Evolutionary conservation across 495 filamentous ascomycete species (phyloP).

Genomic region (Xylaria bambusicola): DNA sequence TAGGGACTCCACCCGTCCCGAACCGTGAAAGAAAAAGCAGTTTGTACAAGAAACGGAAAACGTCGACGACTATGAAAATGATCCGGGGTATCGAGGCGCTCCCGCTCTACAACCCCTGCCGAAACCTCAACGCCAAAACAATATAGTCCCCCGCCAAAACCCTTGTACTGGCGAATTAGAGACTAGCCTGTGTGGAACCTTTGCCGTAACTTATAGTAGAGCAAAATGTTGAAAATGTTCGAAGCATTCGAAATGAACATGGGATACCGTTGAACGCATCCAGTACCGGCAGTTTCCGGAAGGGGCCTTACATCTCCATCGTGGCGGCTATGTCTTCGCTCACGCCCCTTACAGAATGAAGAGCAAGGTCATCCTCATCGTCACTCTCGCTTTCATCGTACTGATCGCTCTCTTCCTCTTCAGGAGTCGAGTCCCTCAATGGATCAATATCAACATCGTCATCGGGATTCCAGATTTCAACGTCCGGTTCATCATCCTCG

Average conservation of each 20-base stretch:
- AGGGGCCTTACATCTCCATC: slow-evolving; percentile 60
- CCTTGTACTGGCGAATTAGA: not conserved
- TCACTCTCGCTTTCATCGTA: slow-evolving; percentile 53
- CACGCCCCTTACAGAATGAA: slow-evolving; percentile 62
- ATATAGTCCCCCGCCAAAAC: not conserved
- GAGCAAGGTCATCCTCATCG: slow-evolving; percentile 47
- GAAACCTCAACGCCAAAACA: slow-evolving; percentile 10
- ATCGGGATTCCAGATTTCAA: slow-evolving; percentile 49
- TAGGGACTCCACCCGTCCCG: too few relatives aligned
- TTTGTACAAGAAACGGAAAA: too few relatives aligned
- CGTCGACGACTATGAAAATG: not conserved
- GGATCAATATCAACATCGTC: slow-evolving; percentile 53
- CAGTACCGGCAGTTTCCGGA: not conserved
- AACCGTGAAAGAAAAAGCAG: too few relatives aligned
- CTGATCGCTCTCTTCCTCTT: slow-evolving; percentile 34
- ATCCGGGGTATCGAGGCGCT: slow-evolving; percentile 9
- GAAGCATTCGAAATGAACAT: not conserved
- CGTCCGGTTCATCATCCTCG: slow-evolving; percentile 37
- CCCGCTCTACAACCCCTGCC: not conserved
- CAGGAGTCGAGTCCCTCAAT: slow-evolving; percentile 46
- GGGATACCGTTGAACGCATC: not conserved
- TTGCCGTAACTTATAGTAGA: not conserved
- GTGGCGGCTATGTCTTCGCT: slow-evolving; percentile 72
- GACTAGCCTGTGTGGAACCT: not conserved
- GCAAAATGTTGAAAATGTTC: not conserved